These are phyloP conservation scores for Hortaea werneckii DNA, from an alignment of 2,329 filamentous ascomycete species.

Conservation along the genomic window DNA sequence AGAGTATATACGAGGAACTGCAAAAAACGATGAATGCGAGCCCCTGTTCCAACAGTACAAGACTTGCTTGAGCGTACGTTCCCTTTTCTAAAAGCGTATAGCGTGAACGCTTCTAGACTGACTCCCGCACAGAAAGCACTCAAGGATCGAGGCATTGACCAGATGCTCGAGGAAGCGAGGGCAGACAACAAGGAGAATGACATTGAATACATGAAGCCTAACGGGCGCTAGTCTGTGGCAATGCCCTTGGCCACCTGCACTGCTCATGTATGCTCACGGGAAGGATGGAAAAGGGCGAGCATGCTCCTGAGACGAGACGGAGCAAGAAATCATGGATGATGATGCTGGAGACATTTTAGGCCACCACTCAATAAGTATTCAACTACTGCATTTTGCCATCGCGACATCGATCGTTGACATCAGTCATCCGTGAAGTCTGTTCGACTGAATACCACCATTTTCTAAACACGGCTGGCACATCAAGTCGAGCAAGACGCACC, in stretches of 20 bases:
- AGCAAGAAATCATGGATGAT: no score
- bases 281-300: no score
- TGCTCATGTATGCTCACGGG: neutral
- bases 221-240: slow-evolving; percentile 9
- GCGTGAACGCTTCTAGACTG: no score
- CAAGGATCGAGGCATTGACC: slow-evolving; percentile 83
- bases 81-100: neutral
- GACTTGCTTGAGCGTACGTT: slow-evolving; percentile 65
- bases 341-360: no score
- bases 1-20: slow-evolving; percentile 81
- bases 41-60: slow-evolving; percentile 82
- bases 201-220: slow-evolving; percentile 51
- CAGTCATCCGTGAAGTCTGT: no score
- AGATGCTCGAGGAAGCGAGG: slow-evolving; percentile 80
- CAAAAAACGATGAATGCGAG: slow-evolving; percentile 77
- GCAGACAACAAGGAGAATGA: slow-evolving; percentile 87
- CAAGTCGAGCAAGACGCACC: no score
- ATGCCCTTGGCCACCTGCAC: neutral
- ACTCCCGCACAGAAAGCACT: slow-evolving; percentile 56
- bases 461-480: no score
- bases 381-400: no score
- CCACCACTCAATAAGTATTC: no score
- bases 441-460: no score
- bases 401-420: no score
- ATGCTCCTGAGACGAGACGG: no score